A percentile compares a stretch with the other conserved stretches of the same genome.
Conservation (phyloP, 441 rosid genomes). For the Kokia cookei region DNA sequence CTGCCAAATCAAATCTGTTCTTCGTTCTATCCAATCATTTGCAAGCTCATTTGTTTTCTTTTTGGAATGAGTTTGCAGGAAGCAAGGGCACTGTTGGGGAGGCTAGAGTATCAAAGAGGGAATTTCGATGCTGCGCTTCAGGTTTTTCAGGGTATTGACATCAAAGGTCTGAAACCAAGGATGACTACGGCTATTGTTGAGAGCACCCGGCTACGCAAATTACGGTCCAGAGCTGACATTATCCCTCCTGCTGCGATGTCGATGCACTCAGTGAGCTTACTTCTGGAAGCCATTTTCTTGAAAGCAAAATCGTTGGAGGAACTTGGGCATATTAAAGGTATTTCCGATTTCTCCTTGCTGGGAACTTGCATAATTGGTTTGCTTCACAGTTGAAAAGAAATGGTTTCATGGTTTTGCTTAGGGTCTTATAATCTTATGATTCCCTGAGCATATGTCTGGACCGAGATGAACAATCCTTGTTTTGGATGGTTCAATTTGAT, state of each 20-base stretch:
- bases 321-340: conserved; percentile 63
- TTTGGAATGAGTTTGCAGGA: conserved; percentile 39
- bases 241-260: conserved; percentile 57
- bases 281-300: conserved; percentile 79
- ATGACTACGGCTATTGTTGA: conserved; percentile 60
- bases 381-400: not conserved
- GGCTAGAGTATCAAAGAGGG: conserved; percentile 88
- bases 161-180: conserved; percentile 55
- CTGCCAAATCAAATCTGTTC: not conserved
- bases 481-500: not conserved
- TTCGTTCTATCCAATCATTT: not conserved
- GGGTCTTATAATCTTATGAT: not conserved
- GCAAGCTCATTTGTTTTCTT: not conserved
- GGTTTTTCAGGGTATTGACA: conserved; percentile 87
- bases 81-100: conserved; percentile 93
- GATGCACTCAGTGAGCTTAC: conserved; percentile 82
- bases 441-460: not conserved
- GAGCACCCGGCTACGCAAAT: conserved; percentile 51
- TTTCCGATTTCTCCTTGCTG: not conserved
- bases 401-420: not conserved
- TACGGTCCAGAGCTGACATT: conserved; percentile 43
- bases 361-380: not conserved
- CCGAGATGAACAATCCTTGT: not conserved
- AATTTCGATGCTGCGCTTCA: conserved; percentile 96
- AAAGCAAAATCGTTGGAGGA: conserved; percentile 78